Conservation (phyloP, 768 basidiomycete species). For the Amanita polypyramis region DNA sequence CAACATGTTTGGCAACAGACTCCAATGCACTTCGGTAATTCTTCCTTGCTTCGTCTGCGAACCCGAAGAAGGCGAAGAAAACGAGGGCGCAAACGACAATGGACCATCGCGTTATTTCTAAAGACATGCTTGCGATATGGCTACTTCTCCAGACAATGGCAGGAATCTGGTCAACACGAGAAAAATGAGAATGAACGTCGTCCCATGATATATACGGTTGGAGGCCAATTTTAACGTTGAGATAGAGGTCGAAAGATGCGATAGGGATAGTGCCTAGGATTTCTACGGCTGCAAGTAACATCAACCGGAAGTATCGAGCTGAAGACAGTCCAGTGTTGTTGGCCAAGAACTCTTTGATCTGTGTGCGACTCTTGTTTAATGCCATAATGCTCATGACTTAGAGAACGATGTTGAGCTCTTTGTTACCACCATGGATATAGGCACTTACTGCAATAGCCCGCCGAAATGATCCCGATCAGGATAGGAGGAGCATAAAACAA, state of each 20-base stretch:
- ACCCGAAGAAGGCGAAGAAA: constrained; percentile 63
- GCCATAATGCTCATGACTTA: constrained; percentile 26
- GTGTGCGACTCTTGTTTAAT: constrained; percentile 29
- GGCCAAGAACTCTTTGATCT: constrained; percentile 32
- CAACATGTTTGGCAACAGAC: constrained; percentile 29
- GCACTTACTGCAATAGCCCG: constrained; percentile 22
- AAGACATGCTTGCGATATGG: constrained; percentile 10
- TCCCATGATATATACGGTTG: constrained; percentile 40
- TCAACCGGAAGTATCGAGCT: constrained; percentile 45
- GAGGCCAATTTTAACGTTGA: constrained; percentile 22
- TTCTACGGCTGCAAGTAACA: constrained; percentile 40
- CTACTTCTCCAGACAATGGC: constrained; percentile 30
- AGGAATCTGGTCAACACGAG: constrained; percentile 30
- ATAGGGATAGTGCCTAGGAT: constrained; percentile 38
- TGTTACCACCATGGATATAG: not conserved
- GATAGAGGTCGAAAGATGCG: constrained; percentile 24
- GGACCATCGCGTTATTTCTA: constrained; percentile 41
- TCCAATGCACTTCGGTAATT: constrained; percentile 33
- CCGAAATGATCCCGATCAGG: constrained; percentile 29
- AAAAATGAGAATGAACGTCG: constrained; percentile 38
- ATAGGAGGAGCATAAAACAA: constrained; percentile 33
- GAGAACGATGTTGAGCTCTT: not conserved
- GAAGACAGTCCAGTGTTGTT: constrained; percentile 27
- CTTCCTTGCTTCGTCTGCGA: constrained; percentile 48
- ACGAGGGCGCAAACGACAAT: constrained; percentile 35